A percentile compares a stretch with the other conserved stretches of the same genome.
Conservation (phyloP, 1,139 yeast species). For the Pichia terricola region DNA sequence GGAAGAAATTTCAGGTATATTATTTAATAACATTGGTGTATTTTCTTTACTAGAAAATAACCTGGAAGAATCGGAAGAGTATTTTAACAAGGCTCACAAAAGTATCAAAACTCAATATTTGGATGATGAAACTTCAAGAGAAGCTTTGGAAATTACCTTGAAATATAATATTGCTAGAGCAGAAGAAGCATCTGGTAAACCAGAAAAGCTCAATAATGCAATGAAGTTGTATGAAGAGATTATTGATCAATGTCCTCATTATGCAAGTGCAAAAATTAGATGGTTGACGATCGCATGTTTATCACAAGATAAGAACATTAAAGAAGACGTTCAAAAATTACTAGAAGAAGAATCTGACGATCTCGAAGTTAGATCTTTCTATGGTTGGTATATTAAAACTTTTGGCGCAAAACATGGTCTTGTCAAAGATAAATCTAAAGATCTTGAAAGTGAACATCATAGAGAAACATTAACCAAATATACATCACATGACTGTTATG, state of each 20-base stretch:
- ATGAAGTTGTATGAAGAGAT: constrained; percentile 45
- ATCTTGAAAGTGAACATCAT: constrained; percentile 68
- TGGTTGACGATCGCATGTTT: constrained; percentile 38
- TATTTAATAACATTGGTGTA: constrained; percentile 80
- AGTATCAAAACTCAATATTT: constrained; percentile 19
- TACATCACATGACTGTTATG: constrained; percentile 84
- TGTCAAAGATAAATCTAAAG: constrained; percentile 32
- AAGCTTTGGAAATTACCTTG: constrained; percentile 37
- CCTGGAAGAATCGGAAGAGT: constrained; percentile 19
- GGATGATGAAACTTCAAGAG: constrained; percentile 19
- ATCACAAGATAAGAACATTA: constrained; percentile 29
- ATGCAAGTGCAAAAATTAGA: constrained; percentile 71
- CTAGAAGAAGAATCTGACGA: constrained; percentile 48
- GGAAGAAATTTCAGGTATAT: constrained; percentile 50
- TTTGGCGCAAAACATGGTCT: constrained; percentile 37
- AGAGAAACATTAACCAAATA: constrained; percentile 74
- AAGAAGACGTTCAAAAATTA: constrained; percentile 47
- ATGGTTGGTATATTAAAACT: constrained; percentile 77
- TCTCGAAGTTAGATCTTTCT: constrained; percentile 79
- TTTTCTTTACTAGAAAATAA: constrained; percentile 53
- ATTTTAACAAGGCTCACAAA: constrained; percentile 20
- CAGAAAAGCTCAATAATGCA: constrained; percentile 33
- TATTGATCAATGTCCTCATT: constrained; percentile 52
- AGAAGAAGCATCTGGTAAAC: constrained; percentile 34
- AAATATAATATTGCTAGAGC: constrained; percentile 58